Base-by-base conservation (phyloP, 345 rosid genomes). In the Acer saccharum region DNA sequence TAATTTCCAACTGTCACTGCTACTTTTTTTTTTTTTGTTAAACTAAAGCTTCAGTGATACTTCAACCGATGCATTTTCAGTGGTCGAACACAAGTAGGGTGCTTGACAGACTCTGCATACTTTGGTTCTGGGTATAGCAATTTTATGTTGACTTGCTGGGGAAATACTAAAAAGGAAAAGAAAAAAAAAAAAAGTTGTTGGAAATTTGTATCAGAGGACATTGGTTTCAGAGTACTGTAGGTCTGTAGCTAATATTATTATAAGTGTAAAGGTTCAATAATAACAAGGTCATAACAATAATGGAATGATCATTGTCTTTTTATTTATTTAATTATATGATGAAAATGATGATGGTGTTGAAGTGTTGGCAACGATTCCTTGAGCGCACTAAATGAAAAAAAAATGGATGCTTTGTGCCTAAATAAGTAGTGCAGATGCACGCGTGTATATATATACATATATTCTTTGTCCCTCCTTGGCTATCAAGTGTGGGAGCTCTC, bases 1-100 rank as follows among this genome's bases (percentile, higher is more conserved):
- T 52, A 54, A 75, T 65, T 65, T 66, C 55, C 78, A n/a, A 66
- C 78, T 13, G 27, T 39, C 54, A 20, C 10, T 25, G 20, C 27
- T n/a, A 3, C 41, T 67, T 55, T 54, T 16, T 54, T 54, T 16
- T 54, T 6, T 8, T 35, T 35, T 35, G 57, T 54, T 50, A 52
- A 68, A 55, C 7, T 16, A 67, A 21, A 39, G 57, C 43, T 66
- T 66, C 54, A 12, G 9, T 63, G 44, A 41, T 21, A 62, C 58
- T 62, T 63, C 58, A 66, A 66, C 46, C 69, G 13, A 35, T 41
- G 69, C 69, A 39, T n/a, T 66, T 39, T 10, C 48, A 20, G 71
- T 35, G 9, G 25, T 8, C 25, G n/a, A 57, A n/a, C 39, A 57
- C 62, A n/a, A 9, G 9, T 57, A 57, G 4, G 62, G n/a, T 57